These are phyloP conservation scores for Clathrus columnatus DNA, from an alignment of 768 basidiomycete species.

Conservation along the genomic window DNA sequence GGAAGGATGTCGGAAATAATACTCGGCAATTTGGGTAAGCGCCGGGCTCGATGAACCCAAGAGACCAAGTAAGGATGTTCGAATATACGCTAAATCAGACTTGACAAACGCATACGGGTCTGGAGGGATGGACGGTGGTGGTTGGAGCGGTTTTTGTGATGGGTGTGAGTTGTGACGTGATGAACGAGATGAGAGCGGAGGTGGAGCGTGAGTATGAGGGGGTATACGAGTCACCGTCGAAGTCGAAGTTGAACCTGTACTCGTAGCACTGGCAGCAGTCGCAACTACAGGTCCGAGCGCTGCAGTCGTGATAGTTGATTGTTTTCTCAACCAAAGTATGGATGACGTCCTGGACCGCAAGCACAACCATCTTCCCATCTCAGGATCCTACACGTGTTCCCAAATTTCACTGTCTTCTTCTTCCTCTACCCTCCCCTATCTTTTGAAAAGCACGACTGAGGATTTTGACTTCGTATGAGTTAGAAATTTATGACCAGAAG, in stretches of 20 bases:
- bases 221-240: too few relatives aligned
- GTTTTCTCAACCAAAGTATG: neutral
- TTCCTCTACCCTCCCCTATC: neutral
- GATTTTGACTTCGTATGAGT: neutral
- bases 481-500: neutral
- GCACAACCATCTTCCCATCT: neutral
- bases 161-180: neutral
- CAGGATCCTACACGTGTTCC: neutral
- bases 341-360: neutral
- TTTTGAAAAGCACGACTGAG: neutral
- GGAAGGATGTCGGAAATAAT: conserved; percentile 84
- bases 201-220: neutral
- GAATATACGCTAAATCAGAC: conserved; percentile 63
- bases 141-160: neutral
- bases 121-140: neutral
- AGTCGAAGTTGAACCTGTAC: neutral
- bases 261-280: neutral
- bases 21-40: conserved; percentile 79
- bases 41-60: conserved; percentile 86
- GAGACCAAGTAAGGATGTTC: conserved; percentile 62
- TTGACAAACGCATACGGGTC: conserved; percentile 69
- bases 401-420: neutral
- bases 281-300: neutral
- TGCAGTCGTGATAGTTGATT: neutral
- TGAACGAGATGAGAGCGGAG: neutral